Conservation (phyloP, 78 protist species). For the Dictyostelium capitatum region DNA sequence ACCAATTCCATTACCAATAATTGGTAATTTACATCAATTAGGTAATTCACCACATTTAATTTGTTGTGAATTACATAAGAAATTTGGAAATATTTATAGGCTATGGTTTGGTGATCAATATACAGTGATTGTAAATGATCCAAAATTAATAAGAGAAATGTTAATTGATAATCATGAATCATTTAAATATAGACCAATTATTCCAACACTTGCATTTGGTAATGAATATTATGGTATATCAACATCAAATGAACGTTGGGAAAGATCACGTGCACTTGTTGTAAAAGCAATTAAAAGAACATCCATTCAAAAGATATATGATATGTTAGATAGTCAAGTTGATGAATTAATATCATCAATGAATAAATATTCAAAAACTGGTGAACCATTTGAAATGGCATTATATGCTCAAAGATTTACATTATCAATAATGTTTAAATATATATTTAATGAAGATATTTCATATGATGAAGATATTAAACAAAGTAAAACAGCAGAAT, state of each 20-base stretch:
- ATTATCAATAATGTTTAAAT: constrained; percentile 11
- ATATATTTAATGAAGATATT: neutral
- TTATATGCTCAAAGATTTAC: neutral
- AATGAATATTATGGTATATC: neutral
- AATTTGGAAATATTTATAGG: constrained; percentile 17
- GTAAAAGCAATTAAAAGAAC: neutral
- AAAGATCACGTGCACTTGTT: neutral
- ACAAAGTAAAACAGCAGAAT: too few relatives aligned
- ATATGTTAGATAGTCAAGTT: neutral
- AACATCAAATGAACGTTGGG: neutral
- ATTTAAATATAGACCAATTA: constrained; percentile 24
- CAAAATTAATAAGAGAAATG: neutral
- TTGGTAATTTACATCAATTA: constrained; percentile 32
- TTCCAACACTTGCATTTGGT: constrained; percentile 4
- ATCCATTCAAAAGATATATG: neutral
- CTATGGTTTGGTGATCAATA: constrained; percentile 30
- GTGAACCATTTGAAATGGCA: neutral
- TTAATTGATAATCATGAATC: constrained; percentile 28
- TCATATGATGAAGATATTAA: neutral
- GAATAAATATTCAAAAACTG: neutral
- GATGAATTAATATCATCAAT: neutral
- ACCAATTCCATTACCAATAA: constrained; percentile 45
- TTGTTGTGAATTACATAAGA: neutral
- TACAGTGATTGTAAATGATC: constrained; percentile 17
- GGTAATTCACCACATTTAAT: constrained; percentile 6